Evolutionary conservation across 2,329 filamentous ascomycete species (phyloP).

Genomic region (Fusarium newnesense): DNA sequence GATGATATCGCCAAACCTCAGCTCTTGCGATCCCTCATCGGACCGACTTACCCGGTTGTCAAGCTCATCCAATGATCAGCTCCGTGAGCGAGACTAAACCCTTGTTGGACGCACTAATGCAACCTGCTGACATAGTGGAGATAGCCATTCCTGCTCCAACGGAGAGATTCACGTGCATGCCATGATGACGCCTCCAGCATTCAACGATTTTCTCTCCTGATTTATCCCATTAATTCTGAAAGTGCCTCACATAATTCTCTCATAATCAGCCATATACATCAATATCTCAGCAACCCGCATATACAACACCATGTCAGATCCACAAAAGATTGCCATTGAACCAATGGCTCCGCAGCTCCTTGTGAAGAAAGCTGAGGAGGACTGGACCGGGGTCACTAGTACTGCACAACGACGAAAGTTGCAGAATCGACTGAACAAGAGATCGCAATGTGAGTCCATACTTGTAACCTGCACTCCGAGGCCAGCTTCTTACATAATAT

Average conservation of each 20-base stretch:
- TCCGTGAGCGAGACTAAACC: accelerated
- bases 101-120: conserved; percentile 3
- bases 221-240: neutral
- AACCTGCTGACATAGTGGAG: conserved; percentile 27
- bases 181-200: neutral
- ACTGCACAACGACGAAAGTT: conserved; percentile 17
- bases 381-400: conserved; percentile 19
- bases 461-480: accelerated
- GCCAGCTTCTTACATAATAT: accelerated
- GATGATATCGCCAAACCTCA: neutral
- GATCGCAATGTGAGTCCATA: neutral
- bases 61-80: accelerated
- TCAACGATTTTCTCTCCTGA: neutral
- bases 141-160: neutral
- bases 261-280: neutral
- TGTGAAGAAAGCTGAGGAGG: conserved; percentile 4
- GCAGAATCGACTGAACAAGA: conserved; percentile 23
- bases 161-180: neutral
- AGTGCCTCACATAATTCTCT: neutral
- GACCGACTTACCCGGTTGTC: neutral
- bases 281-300: neutral
- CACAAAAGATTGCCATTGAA: conserved; percentile 10
- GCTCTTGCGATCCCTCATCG: neutral
- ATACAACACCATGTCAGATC: neutral
- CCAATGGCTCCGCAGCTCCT: conserved; percentile 14